Evolutionary conservation across 805 yeast genomes (phyloP).

Genomic region (Jamesozyma jinghongensis): DNA sequence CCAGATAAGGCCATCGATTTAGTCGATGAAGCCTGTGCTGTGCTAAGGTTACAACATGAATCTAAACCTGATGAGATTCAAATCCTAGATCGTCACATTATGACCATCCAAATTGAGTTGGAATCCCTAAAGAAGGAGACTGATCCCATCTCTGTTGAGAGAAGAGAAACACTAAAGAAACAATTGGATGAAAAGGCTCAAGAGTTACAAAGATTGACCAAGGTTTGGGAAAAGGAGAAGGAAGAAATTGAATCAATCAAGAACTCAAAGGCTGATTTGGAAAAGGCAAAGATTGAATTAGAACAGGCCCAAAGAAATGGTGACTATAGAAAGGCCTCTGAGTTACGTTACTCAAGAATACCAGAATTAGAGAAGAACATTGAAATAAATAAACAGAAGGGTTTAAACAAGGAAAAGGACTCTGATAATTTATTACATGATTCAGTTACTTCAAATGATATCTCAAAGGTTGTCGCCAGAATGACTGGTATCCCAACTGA

Average conservation of each 20-base stretch:
- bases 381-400: slow-evolving; percentile 35
- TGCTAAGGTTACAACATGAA: slow-evolving; percentile 87
- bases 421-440: slow-evolving; percentile 47
- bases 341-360: slow-evolving; percentile 75
- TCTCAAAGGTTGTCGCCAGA: slow-evolving; percentile 81
- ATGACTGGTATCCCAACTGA: slow-evolving; percentile 96
- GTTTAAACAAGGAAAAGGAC: slow-evolving; percentile 25
- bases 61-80: slow-evolving; percentile 94
- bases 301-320: slow-evolving; percentile 79
- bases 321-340: slow-evolving; percentile 81
- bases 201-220: slow-evolving; percentile 64
- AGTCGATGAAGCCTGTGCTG: slow-evolving; percentile 96
- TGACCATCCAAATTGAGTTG: slow-evolving; percentile 91
- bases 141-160: slow-evolving; percentile 71
- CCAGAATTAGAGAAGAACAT: slow-evolving; percentile 68
- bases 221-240: slow-evolving; percentile 81
- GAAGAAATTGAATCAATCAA: slow-evolving; percentile 68
- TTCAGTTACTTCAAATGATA: slow-evolving; percentile 88
- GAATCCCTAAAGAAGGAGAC: slow-evolving; percentile 92
- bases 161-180: slow-evolving; percentile 63
- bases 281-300: slow-evolving; percentile 72
- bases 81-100: slow-evolving; percentile 74
- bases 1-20: slow-evolving; percentile 97
- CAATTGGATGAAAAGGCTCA: slow-evolving; percentile 53
- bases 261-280: slow-evolving; percentile 70